These are phyloP conservation scores for Fagopyrum tataricum DNA, from an alignment of 148 eudicot genomes.

Conservation along the genomic window DNA sequence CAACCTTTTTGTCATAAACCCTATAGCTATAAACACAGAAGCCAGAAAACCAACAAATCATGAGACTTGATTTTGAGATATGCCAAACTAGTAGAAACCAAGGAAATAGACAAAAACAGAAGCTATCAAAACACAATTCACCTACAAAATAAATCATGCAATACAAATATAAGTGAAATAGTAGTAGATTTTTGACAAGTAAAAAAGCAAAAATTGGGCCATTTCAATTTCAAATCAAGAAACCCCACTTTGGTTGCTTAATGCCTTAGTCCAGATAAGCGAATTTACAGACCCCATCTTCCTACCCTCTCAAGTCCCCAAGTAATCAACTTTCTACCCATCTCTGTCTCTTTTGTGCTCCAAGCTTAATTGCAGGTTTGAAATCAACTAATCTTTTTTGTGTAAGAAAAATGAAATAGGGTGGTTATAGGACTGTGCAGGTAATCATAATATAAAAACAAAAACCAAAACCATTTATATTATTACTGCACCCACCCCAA, in stretches of 20 bases:
- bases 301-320: constrained; percentile 8
- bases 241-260: constrained; percentile 7
- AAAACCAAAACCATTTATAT: not conserved
- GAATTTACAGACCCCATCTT: constrained; percentile 1
- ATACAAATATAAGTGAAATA: not conserved
- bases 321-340: constrained; percentile 3
- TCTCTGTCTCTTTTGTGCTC: constrained; percentile 10
- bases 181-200: not conserved
- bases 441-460: constrained; percentile 6
- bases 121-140: not conserved
- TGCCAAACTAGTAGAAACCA: constrained; percentile 8
- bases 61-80: not conserved
- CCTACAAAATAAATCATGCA: not conserved
- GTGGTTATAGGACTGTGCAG: not conserved
- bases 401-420: not conserved
- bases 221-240: constrained; percentile 7
- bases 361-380: constrained; percentile 12
- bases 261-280: constrained; percentile 1
- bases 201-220: not conserved
- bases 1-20: not conserved
- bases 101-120: constrained; percentile 9
- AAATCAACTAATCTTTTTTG: constrained; percentile 1
- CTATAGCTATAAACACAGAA: not conserved
- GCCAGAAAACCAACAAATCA: constrained; percentile 2
- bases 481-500: constrained; percentile 8